A percentile compares a stretch with the other conserved stretches of the same genome.
Evolutionary conservation across 2,329 filamentous ascomycete genomes (phyloP).

Genomic region (Alternaria ethzedia): DNA sequence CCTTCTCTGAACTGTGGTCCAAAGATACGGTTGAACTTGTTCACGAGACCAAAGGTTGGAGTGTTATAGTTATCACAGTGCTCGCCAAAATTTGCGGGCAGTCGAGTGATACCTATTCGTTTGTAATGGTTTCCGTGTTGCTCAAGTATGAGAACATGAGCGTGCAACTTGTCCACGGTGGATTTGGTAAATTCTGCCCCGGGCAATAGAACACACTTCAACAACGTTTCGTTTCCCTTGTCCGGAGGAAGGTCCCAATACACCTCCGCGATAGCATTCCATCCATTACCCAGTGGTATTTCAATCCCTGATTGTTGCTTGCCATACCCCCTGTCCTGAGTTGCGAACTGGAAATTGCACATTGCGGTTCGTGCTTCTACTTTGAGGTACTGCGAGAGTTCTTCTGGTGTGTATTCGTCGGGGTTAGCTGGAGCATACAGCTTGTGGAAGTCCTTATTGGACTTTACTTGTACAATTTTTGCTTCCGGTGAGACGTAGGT

Average conservation of each 20-base stretch:
- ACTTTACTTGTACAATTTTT: not conserved
- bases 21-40: not conserved
- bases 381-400: not conserved
- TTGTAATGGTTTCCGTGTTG: not conserved
- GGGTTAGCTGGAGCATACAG: not conserved
- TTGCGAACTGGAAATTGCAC: not conserved
- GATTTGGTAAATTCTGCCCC: not conserved
- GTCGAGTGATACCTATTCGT: not conserved
- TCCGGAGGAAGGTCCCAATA: not conserved
- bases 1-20: too few species aligned
- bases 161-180: not conserved
- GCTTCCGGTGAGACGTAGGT: not conserved
- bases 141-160: not conserved
- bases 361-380: not conserved
- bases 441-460: not conserved
- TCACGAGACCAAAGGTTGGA: not conserved
- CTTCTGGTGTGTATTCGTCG: not conserved
- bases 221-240: not conserved
- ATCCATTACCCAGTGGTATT: not conserved
- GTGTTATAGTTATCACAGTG: too few species aligned
- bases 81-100: not conserved
- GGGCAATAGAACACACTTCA: not conserved
- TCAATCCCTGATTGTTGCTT: not conserved
- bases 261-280: not conserved
- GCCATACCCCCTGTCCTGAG: too few species aligned